A percentile compares a stretch with the other conserved stretches of the same genome.
Evolutionary conservation across 257 asterid genomes (phyloP).

Genomic region (Cinchona pubescens): DNA sequence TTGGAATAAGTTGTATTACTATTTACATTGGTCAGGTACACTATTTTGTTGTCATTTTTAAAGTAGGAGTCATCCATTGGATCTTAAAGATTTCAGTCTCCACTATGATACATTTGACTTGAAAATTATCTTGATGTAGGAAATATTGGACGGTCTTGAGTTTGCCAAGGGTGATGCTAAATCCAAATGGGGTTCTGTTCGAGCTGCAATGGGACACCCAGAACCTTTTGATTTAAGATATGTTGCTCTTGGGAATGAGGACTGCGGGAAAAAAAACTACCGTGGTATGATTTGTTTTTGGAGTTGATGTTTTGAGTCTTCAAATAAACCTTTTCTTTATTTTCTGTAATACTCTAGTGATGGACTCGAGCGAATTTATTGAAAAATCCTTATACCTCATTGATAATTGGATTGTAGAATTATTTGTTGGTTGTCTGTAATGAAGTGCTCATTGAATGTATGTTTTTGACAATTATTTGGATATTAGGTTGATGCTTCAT

Average conservation of each 20-base stretch:
- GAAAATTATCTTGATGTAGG: slow-evolving; percentile 41
- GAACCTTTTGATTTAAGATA: slow-evolving; percentile 86
- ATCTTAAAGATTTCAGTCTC: background rate
- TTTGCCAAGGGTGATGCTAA: slow-evolving; percentile 75
- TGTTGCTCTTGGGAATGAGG: slow-evolving; percentile 95
- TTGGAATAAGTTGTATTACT: background rate
- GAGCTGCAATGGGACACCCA: slow-evolving; percentile 90
- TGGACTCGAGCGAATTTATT: background rate
- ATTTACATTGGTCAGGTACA: background rate
- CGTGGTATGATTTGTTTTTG: slow-evolving; percentile 42
- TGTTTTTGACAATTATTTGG: background rate
- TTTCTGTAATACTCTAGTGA: background rate
- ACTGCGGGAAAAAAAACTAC: slow-evolving; percentile 79
- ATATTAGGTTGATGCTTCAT: background rate
- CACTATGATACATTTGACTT: slow-evolving; percentile 1
- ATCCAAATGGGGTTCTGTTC: slow-evolving; percentile 88
- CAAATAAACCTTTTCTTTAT: background rate
- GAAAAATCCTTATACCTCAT: background rate
- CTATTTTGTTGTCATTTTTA: background rate
- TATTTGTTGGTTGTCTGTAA: background rate
- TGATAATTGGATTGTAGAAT: background rate
- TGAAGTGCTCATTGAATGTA: background rate
- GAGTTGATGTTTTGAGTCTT: background rate
- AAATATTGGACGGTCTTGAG: slow-evolving; percentile 83
- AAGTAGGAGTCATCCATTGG: background rate